Base-by-base conservation (phyloP, 495 filamentous ascomycete species). In the Neurospora sp. region DNA sequence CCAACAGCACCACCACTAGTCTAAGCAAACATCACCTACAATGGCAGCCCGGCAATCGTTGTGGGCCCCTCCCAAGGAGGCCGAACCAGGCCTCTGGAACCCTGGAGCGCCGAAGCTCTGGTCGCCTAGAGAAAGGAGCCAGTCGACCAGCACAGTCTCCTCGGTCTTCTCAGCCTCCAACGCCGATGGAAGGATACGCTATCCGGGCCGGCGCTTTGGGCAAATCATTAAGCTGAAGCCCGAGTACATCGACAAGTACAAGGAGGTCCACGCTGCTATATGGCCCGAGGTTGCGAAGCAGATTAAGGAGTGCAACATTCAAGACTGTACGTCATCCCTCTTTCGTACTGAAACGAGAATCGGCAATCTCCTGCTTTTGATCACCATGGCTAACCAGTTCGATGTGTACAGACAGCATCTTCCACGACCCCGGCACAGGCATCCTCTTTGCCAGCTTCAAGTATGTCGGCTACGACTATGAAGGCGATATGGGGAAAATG, bases 241-340 rank as follows among this genome's bases (percentile, higher is more conserved):
- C 37, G 87, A 89, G 59, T 87, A 80, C 65, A 79, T 89, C 16
- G 84, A 84, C 22, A 85, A 87, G 68, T 94, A 94, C 81, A 94
- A 92, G 76, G 84, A 90, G 80, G 88, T 88, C 71, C 92, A 93
- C 74, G 87, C 87, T 3, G 84, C 85, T 12, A 90, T 92, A 1
- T 94, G 91, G 91, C 91, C 90, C 2, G 90, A 91, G 74, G 90
- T 94, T 3, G 79, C 92, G 70, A 83, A 88, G 79, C 89, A 91
- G 79, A 92, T 94, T 76, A 87, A 87, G 76, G 87, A 89, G 59
- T 91, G 87, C 78, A 90, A 90, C 75, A 94, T 94, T 72, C 80
- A 81, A 45, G 92, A 93, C 75, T 93, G 90, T 91, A 83, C 37
- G 85, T 78, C 1, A 1, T 45, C 27, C 31, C 59, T 73, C 45